Evolutionary conservation across 1,284 basidiomycete genomes (phyloP), one percentile per base, ranked within the genome.

Genomic region (Cryptococcus sp.): DNA sequence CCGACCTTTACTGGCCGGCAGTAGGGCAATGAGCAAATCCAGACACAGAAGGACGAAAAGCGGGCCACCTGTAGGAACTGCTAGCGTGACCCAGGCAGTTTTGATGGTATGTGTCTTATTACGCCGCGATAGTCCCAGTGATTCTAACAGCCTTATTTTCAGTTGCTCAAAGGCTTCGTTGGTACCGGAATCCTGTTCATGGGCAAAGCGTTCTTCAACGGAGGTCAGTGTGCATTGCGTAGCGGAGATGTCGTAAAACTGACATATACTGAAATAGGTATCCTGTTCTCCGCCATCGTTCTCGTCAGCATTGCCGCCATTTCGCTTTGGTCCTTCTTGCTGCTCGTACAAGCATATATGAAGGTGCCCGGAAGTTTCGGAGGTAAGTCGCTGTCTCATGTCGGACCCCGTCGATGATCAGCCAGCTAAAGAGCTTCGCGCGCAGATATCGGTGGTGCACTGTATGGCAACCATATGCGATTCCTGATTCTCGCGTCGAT

Each of bases 121-220:
- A 20, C 20, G 38, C 50, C 25, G 46, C 51, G 47, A 6, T 17
- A 6, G 19, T 47, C 51, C 38, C 39, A 50, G 54, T 34, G 26
- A 23, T 16, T 48, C 60, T 49, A 41, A 54, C 26, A 37, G 41
- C 57, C 20, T 50, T 39, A 40, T 50, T 43, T 44, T 22, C 61
- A 93, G 91, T 79, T 96, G 56, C 79, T 96, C 61, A 98, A 99
- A 78, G 89, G 91, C 0, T 99, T 99, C 72, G 88, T 99, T 51
- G 95, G 95, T 20, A 99, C 95, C 10, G 95, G 95, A 37, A 88
- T 99, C 13, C 79, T 99, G 25, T 99, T 99, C 81, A 84, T 99
- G 51, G 96, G 93, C 58, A 97, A 93, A 80, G 95, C 88, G 84
- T 98, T 99, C 81, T 88, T 87, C 80, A 99, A 99, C 67, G 95